These are phyloP conservation scores for Eimeria sp. DNA, from an alignment of 169 alveolate genomes.

Conservation along the genomic window DNA sequence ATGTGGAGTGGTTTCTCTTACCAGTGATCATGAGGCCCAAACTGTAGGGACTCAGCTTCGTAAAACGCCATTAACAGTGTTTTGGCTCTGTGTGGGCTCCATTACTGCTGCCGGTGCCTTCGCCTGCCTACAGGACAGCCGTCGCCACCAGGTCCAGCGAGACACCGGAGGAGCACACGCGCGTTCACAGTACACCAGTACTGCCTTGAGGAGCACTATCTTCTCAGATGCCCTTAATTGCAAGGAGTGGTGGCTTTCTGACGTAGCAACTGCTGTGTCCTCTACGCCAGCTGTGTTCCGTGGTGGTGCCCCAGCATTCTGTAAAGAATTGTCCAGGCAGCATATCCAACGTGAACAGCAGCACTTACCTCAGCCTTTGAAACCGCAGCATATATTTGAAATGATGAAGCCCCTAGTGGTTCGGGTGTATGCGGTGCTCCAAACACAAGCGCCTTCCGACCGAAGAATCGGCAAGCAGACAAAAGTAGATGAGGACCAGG, in stretches of 20 bases:
- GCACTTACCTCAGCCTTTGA: not conserved
- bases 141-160: not conserved
- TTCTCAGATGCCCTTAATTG: not conserved
- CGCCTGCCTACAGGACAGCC: not conserved
- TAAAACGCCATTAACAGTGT: not conserved
- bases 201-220: not conserved
- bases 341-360: slow-evolving; percentile 8
- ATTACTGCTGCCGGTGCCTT: not conserved
- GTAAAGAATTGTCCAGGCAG: slow-evolving; percentile 17
- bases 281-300: not conserved
- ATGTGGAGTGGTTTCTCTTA: not conserved
- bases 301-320: slow-evolving; percentile 28
- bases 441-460: not conserved
- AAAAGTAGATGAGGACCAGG: not conserved
- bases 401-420: slow-evolving; percentile 36
- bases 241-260: not conserved
- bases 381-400: slow-evolving; percentile 10
- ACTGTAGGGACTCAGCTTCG: not conserved
- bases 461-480: not conserved
- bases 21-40: not conserved
- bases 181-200: not conserved
- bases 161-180: not conserved
- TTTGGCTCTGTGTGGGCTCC: not conserved
- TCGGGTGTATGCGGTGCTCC: slow-evolving; percentile 21
- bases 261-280: not conserved